A percentile compares a stretch with the other conserved stretches of the same genome.
phyloP scores from a whole-genome alignment of 148 eudicot genomes.

The Persicaria maculosa region DNA sequence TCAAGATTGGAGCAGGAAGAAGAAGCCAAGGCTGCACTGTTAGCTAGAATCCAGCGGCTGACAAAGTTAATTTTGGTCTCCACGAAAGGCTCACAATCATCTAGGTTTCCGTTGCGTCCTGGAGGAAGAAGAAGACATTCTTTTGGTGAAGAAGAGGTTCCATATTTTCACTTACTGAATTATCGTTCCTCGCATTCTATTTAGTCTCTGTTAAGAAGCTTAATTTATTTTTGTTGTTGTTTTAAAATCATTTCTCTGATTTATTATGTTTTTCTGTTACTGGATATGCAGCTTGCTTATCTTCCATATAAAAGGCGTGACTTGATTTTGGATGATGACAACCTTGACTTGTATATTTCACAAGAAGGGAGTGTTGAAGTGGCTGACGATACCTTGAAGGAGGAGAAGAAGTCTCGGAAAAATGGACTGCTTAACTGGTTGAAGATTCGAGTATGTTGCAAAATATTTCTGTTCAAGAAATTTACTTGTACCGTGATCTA shows the following conservation, averaged over 20 bases:
- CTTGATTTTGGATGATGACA: constrained; percentile 83
- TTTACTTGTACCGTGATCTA: background rate
- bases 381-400: constrained; percentile 52
- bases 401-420: constrained; percentile 73
- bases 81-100: constrained; percentile 71
- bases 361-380: constrained; percentile 61
- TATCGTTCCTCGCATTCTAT: background rate
- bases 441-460: constrained; percentile 60
- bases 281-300: constrained; percentile 69
- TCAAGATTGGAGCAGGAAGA: constrained; percentile 98
- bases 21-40: constrained; percentile 94
- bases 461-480: background rate
- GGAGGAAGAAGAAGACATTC: constrained; percentile 90
- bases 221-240: background rate
- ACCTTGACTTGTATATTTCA: constrained; percentile 61
- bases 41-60: constrained; percentile 87
- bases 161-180: background rate
- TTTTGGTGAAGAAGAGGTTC: constrained; percentile 98
- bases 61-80: constrained; percentile 95
- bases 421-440: constrained; percentile 92
- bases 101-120: constrained; percentile 64
- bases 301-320: constrained; percentile 91
- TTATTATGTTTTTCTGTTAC: background rate
- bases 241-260: background rate
- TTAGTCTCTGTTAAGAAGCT: background rate